phyloP scores from a whole-genome alignment of 108 stramenopile genomes.

The Mediolabrus comicus region DNA sequence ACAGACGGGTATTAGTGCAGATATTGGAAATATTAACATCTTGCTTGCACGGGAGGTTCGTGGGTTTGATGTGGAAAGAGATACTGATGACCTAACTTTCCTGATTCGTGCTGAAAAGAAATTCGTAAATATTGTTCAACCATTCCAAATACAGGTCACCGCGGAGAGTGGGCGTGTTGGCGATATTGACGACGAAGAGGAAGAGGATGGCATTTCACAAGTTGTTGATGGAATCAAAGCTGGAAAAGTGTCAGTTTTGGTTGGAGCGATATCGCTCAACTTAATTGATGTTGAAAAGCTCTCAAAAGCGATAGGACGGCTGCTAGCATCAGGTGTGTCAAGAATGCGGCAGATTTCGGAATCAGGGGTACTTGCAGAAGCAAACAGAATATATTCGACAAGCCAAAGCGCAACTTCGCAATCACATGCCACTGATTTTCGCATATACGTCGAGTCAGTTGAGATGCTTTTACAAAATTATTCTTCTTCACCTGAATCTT shows the following conservation, averaged over 20 bases:
- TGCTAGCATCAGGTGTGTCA: slow-evolving; percentile 41
- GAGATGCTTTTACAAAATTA: slow-evolving; percentile 77
- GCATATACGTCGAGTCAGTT: slow-evolving; percentile 54
- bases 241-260: slow-evolving; percentile 23
- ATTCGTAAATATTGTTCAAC: slow-evolving; percentile 47
- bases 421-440: slow-evolving; percentile 23
- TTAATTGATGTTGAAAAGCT: slow-evolving; percentile 73
- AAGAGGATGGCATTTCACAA: not conserved
- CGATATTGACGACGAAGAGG: not conserved
- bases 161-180: slow-evolving; percentile 15
- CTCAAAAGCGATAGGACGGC: slow-evolving; percentile 54
- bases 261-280: slow-evolving; percentile 65
- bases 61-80: not conserved
- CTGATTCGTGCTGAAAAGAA: slow-evolving; percentile 19
- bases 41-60: slow-evolving; percentile 42
- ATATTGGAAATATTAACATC: slow-evolving; percentile 58
- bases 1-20: slow-evolving; percentile 44
- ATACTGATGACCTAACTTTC: slow-evolving; percentile 5
- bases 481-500: slow-evolving; percentile 29
- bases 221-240: not conserved
- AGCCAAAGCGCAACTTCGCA: not conserved
- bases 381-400: slow-evolving; percentile 21
- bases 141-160: slow-evolving; percentile 54
- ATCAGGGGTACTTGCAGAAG: slow-evolving; percentile 21
- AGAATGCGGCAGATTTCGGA: slow-evolving; percentile 4